Evolutionary conservation across 2,329 filamentous ascomycete genomes (phyloP).

Genomic region (Helotiales sp.): DNA sequence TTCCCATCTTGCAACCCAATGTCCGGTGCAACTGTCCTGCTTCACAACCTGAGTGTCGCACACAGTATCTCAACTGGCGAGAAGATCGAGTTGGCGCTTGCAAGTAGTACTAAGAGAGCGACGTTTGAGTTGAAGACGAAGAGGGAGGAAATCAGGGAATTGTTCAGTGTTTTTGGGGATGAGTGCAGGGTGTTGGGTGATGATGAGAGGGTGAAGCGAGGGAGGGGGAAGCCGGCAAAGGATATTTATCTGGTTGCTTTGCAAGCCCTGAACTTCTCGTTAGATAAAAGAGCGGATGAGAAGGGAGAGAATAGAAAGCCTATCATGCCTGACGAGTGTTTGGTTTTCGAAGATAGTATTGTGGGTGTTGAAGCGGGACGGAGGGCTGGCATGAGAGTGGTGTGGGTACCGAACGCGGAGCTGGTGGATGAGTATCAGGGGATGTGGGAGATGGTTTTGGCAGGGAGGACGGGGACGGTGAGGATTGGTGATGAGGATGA

Average conservation of each 20-base stretch:
- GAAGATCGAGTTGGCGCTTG: conserved; percentile 77
- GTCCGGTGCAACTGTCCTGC: not conserved
- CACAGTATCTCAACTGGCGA: conserved; percentile 64
- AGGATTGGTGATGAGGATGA: conserved; percentile 54
- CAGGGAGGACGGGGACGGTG: conserved; percentile 65
- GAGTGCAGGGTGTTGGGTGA: conserved; percentile 84
- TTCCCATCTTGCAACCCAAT: not conserved
- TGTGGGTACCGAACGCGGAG: conserved; percentile 87
- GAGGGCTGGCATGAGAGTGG: conserved; percentile 90
- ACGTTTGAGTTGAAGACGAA: conserved; percentile 44
- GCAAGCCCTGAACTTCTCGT: not conserved
- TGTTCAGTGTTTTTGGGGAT: conserved; percentile 68
- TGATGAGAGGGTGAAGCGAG: conserved; percentile 74
- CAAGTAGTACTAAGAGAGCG: conserved; percentile 66
- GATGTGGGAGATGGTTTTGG: conserved; percentile 79
- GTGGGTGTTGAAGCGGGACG: conserved; percentile 90
- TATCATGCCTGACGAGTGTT: conserved; percentile 84
- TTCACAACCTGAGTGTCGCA: not conserved
- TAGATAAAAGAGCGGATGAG: not conserved
- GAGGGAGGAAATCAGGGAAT: conserved; percentile 54
- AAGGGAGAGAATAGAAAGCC: conserved; percentile 60
- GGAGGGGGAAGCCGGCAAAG: conserved; percentile 87
- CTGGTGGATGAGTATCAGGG: conserved; percentile 77
- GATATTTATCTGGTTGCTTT: conserved; percentile 81
- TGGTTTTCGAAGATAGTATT: conserved; percentile 97